These are phyloP conservation scores for Gracilariopsis chorda DNA, from an alignment of 23 red algal species.

Conservation along the genomic window DNA sequence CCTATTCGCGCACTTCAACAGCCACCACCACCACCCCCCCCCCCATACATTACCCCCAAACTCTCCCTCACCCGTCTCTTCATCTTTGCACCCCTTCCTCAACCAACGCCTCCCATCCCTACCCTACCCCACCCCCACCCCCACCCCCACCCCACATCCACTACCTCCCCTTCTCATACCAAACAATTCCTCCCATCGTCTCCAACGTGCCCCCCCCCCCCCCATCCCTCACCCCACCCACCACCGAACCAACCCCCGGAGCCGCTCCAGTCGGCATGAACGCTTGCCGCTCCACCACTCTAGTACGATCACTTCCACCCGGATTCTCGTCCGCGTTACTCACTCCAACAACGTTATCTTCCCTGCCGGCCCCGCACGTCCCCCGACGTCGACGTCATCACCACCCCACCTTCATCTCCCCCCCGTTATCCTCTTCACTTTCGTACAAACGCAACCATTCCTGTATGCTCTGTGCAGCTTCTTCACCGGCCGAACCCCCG, in stretches of 20 bases:
- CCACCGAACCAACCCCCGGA: not conserved
- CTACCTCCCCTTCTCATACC: not conserved
- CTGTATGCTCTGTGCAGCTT: not conserved
- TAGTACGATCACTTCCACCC: not conserved
- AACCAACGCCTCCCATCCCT: not conserved
- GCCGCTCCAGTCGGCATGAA: not conserved
- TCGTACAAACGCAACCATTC: not conserved
- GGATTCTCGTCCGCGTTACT: not conserved
- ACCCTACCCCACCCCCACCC: not conserved
- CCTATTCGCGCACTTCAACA: not conserved
- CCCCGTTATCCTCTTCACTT: not conserved
- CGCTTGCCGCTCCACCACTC: not conserved
- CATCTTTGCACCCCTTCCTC: not conserved
- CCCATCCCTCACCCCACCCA: not conserved
- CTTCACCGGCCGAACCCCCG: not conserved
- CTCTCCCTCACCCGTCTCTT: not conserved
- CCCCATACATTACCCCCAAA: not conserved
- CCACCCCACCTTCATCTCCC: not conserved
- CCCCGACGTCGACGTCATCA: conserved; percentile 1
- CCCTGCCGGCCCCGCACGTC: not conserved
- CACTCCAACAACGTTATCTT: not conserved
- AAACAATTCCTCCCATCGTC: not conserved
- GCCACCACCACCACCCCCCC: not conserved
- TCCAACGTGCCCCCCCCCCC: not conserved
- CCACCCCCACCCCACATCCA: not conserved